Percentiles rank a stretch among this genome's conserved stretches.
phyloP scores from a whole-genome alignment of 164 flowering plant species.

The Aristolochia fimbriata region DNA sequence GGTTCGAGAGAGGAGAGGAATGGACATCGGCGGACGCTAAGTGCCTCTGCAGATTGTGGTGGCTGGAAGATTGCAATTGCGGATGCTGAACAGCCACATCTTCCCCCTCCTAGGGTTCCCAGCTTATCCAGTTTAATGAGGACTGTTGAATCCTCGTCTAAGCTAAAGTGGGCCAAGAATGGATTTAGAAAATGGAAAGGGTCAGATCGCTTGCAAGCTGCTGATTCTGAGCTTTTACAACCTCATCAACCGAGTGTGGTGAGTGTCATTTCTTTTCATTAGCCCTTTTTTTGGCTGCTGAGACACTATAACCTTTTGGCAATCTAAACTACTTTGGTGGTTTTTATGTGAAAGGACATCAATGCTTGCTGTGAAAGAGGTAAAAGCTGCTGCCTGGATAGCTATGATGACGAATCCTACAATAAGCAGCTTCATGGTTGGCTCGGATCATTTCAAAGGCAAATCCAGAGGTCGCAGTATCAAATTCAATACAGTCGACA shows the following conservation, averaged over 20 bases:
- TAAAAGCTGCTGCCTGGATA: constrained; percentile 65
- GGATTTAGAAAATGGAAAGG: constrained; percentile 65
- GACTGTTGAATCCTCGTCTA: constrained; percentile 44
- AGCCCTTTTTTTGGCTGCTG: neutral
- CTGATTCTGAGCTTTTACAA: constrained; percentile 24
- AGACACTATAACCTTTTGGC: neutral
- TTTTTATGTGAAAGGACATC: constrained; percentile 27
- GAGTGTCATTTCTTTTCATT: constrained; percentile 4
- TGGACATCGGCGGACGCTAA: constrained; percentile 80
- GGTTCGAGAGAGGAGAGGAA: constrained; percentile 31
- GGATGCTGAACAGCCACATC: constrained; percentile 26
- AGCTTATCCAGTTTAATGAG: constrained; percentile 51
- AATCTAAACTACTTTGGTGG: neutral
- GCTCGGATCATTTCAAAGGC: constrained; percentile 73
- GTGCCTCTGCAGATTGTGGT: constrained; percentile 73
- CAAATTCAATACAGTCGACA: constrained; percentile 70
- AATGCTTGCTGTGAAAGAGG: constrained; percentile 52
- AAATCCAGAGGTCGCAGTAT: constrained; percentile 80
- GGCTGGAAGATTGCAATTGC: constrained; percentile 55
- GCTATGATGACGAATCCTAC: constrained; percentile 46
- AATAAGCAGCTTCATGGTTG: constrained; percentile 77
- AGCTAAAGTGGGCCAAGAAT: constrained; percentile 55
- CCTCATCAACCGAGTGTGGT: constrained; percentile 41
- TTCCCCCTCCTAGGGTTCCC: constrained; percentile 54
- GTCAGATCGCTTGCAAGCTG: constrained; percentile 34